Percentiles rank a stretch among this genome's conserved stretches.
These are phyloP conservation scores for Phytophthora quininea DNA, from an alignment of 352 stramenopile genomes.

Conservation along the genomic window DNA sequence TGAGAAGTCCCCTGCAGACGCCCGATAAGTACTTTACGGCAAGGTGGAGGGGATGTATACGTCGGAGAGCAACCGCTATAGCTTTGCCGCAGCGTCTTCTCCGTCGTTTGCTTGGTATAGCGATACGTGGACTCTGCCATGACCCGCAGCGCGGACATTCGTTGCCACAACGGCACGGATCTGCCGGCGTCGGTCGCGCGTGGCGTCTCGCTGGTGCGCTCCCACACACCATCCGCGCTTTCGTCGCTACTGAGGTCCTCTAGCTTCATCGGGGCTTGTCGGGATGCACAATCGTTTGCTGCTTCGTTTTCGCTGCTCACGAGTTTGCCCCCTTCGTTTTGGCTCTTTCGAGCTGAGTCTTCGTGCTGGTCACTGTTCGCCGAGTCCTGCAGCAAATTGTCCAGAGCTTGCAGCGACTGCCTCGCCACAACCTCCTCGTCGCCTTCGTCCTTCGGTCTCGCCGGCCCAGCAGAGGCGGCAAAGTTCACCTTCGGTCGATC, in stretches of 20 bases:
- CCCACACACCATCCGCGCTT: background rate
- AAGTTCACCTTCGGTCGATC: slow-evolving; percentile 19
- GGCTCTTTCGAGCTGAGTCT: background rate
- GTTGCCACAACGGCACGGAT: slow-evolving; percentile 21
- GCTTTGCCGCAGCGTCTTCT: slow-evolving; percentile 22
- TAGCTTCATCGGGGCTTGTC: slow-evolving; percentile 18
- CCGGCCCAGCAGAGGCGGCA: slow-evolving; percentile 21
- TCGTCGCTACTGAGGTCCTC: slow-evolving; percentile 20
- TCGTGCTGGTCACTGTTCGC: slow-evolving; percentile 5
- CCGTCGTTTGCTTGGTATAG: slow-evolving; percentile 31
- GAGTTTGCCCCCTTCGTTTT: slow-evolving; percentile 6
- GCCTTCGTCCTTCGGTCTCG: slow-evolving; percentile 1
- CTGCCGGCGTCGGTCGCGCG: background rate
- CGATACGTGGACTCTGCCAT: slow-evolving; percentile 36
- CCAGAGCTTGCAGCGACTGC: slow-evolving; percentile 22
- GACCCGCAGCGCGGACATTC: slow-evolving; percentile 31
- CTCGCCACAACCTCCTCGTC: slow-evolving; percentile 15
- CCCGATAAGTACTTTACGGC: background rate
- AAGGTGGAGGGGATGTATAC: background rate
- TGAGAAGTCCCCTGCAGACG: too few species aligned
- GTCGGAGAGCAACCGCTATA: slow-evolving; percentile 9
- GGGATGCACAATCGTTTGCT: slow-evolving; percentile 6
- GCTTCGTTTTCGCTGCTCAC: slow-evolving; percentile 19
- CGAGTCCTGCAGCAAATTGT: slow-evolving; percentile 20
- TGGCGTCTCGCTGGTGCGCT: background rate